phyloP scores from a whole-genome alignment of 495 filamentous ascomycete species.

The Hypoxylon trugodes region DNA sequence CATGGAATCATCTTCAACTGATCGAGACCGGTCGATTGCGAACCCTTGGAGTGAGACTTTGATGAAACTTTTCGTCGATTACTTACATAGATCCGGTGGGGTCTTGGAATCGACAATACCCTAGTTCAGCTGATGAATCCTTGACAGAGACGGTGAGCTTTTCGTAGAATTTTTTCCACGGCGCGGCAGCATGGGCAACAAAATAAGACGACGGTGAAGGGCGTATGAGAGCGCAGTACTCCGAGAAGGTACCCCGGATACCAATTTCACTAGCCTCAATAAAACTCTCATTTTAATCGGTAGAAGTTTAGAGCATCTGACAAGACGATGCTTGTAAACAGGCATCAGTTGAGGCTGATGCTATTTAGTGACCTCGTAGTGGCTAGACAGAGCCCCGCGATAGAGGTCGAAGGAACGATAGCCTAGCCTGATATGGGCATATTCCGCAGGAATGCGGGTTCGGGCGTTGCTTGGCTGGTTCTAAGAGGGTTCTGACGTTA shows the following conservation, averaged over 20 bases:
- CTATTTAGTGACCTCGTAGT: conserved; percentile 8
- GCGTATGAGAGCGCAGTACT: neutral
- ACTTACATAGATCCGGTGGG: conserved; percentile 26
- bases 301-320: conserved; percentile 25
- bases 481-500: neutral
- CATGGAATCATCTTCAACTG: neutral
- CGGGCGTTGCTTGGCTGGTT: neutral
- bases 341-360: conserved; percentile 26
- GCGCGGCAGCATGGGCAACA: neutral
- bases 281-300: neutral
- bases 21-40: conserved; percentile 7
- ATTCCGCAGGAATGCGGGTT: conserved; percentile 24
- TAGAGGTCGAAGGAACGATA: conserved; percentile 30
- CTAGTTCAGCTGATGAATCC: conserved; percentile 38
- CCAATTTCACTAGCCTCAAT: conserved; percentile 1
- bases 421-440: conserved; percentile 24
- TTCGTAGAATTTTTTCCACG: conserved; percentile 7
- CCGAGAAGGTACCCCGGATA: neutral
- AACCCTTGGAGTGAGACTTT: conserved; percentile 9
- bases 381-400: conserved; percentile 28
- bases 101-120: conserved; percentile 16
- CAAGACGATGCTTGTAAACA: conserved; percentile 13
- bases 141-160: conserved; percentile 26
- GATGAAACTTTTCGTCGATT: too few relatives aligned
- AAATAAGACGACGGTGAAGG: conserved; percentile 16